Evolutionary conservation across 306 rosid genomes (phyloP).

Genomic region (Macrotyloma uniflorum): DNA sequence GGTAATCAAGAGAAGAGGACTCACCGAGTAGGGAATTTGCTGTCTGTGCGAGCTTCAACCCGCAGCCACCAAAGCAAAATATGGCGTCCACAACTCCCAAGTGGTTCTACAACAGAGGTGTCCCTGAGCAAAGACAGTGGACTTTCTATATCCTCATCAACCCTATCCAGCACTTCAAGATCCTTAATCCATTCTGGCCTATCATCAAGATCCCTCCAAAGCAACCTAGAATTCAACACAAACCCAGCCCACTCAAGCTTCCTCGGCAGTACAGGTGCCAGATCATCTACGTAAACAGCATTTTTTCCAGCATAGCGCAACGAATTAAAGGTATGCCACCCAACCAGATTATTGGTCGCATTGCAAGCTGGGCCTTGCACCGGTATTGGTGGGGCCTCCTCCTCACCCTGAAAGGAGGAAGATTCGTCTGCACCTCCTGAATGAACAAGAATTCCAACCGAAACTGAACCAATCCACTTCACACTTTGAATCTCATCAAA

Average conservation of each 20-base stretch:
- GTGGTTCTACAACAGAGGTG: slow-evolving; percentile 76
- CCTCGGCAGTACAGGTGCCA: slow-evolving; percentile 75
- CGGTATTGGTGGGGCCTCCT: slow-evolving; percentile 53
- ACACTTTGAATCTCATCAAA: slow-evolving; percentile 89
- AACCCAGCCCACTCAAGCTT: slow-evolving; percentile 96
- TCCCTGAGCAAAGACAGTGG: slow-evolving; percentile 78
- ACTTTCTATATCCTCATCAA: slow-evolving; percentile 61
- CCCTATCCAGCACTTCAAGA: slow-evolving; percentile 57
- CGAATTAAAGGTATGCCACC: slow-evolving; percentile 90
- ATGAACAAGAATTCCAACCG: slow-evolving; percentile 89
- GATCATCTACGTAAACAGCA: slow-evolving; percentile 77
- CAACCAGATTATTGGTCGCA: slow-evolving; percentile 68
- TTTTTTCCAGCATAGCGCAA: slow-evolving; percentile 59
- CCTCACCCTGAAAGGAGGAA: slow-evolving; percentile 48
- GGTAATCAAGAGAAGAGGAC: slow-evolving; percentile 36
- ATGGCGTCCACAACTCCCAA: slow-evolving; percentile 89
- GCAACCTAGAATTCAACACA: slow-evolving; percentile 81
- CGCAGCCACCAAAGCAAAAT: slow-evolving; percentile 92
- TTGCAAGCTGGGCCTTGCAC: slow-evolving; percentile 98
- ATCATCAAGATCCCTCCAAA: slow-evolving; percentile 80
- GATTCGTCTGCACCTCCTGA: slow-evolving; percentile 51
- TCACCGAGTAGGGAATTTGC: slow-evolving; percentile 95
- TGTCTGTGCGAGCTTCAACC: slow-evolving; percentile 91
- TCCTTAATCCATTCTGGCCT: slow-evolving; percentile 87
- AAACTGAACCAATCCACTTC: slow-evolving; percentile 86